Evolutionary conservation across 306 rosid genomes (phyloP).

Genomic region (Medicago ruthenica): DNA sequence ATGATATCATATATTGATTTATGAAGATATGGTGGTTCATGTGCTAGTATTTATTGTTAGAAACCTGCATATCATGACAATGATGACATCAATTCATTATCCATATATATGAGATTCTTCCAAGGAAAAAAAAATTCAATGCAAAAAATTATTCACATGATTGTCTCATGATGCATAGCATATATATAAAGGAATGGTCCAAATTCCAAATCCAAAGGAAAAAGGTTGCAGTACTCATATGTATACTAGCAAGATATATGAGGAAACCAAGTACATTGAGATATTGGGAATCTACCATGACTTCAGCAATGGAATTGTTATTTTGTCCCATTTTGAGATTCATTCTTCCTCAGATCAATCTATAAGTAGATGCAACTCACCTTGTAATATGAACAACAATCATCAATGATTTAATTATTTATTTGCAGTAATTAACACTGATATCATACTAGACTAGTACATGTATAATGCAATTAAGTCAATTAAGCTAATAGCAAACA

Average conservation of each 20-base stretch:
- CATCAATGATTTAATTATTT: too few relatives aligned
- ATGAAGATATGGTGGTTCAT: constrained; percentile 42
- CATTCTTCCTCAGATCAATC: constrained; percentile 5
- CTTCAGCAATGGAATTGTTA: constrained; percentile 57
- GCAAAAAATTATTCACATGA: constrained; percentile 33
- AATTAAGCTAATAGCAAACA: neutral
- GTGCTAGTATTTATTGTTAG: constrained; percentile 39
- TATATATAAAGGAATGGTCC: constrained; percentile 33
- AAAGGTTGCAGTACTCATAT: constrained; percentile 38
- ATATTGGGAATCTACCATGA: constrained; percentile 55
- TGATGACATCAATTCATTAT: constrained; percentile 38
- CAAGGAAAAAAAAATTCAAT: constrained; percentile 25
- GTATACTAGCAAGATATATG: constrained; percentile 35
- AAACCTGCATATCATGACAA: constrained; percentile 33
- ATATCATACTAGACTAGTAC: too few relatives aligned
- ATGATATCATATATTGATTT: constrained; percentile 28
- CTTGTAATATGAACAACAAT: neutral
- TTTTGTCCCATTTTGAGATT: constrained; percentile 49
- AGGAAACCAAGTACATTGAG: constrained; percentile 44
- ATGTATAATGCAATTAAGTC: neutral
- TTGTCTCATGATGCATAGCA: constrained; percentile 38
- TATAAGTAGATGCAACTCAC: neutral
- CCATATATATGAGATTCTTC: constrained; percentile 35
- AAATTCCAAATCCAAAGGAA: constrained; percentile 43
- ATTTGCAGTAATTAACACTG: neutral